These are phyloP conservation scores for Jasminum sambac DNA, from an alignment of 257 asterid genomes.

Conservation along the genomic window DNA sequence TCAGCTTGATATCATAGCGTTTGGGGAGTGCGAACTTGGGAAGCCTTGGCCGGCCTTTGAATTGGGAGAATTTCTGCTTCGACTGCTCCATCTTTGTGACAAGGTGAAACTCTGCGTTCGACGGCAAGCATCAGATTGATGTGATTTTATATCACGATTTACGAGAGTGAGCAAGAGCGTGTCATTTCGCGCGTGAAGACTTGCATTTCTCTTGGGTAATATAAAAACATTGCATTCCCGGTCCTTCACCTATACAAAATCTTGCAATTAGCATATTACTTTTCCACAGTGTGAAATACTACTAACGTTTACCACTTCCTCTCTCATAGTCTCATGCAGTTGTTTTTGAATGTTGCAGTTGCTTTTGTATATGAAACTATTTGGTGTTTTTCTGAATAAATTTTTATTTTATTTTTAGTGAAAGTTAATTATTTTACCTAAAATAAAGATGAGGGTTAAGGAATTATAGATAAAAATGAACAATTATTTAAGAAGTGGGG, in stretches of 20 bases:
- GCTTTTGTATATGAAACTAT: too few relatives aligned
- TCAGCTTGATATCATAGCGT: constrained; percentile 76
- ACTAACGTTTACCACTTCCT: too few relatives aligned
- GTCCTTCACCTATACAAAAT: background rate
- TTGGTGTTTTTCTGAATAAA: too few relatives aligned
- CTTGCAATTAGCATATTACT: background rate
- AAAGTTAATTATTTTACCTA: too few relatives aligned
- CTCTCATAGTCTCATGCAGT: too few relatives aligned
- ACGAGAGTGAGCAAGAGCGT: background rate
- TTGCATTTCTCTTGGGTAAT: background rate
- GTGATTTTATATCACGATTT: background rate
- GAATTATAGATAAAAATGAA: too few relatives aligned
- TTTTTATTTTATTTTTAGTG: too few relatives aligned
- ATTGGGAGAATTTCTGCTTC: constrained; percentile 48
- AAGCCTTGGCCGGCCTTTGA: constrained; percentile 80
- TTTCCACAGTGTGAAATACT: too few relatives aligned
- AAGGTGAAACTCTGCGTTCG: background rate
- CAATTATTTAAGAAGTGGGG: too few relatives aligned
- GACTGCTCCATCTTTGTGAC: constrained; percentile 48
- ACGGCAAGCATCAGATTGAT: background rate
- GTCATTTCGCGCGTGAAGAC: background rate
- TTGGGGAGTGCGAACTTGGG: constrained; percentile 83
- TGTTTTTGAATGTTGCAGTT: too few relatives aligned
- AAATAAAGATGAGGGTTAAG: too few relatives aligned
- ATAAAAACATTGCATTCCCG: background rate